Evolutionary conservation across 352 stramenopile species (phyloP).

Genomic region (Nothophytophthora sp.): DNA sequence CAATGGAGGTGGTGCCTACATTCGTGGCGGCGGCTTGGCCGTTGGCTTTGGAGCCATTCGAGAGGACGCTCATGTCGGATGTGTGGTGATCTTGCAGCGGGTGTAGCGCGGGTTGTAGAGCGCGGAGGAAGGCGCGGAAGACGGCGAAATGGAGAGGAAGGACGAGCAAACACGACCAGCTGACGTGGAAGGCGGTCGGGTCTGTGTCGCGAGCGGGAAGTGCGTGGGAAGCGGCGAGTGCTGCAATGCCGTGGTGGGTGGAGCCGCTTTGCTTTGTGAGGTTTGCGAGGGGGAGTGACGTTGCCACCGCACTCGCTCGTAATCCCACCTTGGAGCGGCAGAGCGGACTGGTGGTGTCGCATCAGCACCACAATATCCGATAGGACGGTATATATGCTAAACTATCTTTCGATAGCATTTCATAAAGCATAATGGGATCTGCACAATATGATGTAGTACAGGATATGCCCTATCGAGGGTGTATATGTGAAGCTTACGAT

Average conservation of each 20-base stretch:
- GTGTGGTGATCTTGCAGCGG: too few relatives aligned
- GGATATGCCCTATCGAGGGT: too few relatives aligned
- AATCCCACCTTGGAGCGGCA: background rate
- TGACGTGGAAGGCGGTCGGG: too few relatives aligned
- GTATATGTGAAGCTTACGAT: too few relatives aligned
- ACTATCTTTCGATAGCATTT: too few relatives aligned
- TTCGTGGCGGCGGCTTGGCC: slow-evolving; percentile 34
- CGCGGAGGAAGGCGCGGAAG: too few relatives aligned
- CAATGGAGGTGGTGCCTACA: slow-evolving; percentile 58
- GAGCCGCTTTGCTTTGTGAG: background rate
- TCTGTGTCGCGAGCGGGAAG: background rate
- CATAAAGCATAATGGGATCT: too few relatives aligned
- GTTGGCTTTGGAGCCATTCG: slow-evolving; percentile 13
- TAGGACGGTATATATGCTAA: too few relatives aligned
- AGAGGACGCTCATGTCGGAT: slow-evolving; percentile 7
- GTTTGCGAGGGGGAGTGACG: background rate
- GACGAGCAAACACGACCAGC: too few relatives aligned
- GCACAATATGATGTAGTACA: too few relatives aligned
- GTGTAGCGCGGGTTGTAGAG: slow-evolving; percentile 7
- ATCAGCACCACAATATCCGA: background rate
- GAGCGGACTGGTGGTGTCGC: background rate
- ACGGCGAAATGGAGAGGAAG: too few relatives aligned
- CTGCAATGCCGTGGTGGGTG: slow-evolving; percentile 17
- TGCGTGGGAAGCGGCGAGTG: slow-evolving; percentile 2
- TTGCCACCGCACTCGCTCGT: background rate